A percentile compares a stretch with the other conserved stretches of the same genome.
Conservation (phyloP, 768 basidiomycete genomes). For the Auricularia heimuer region DNA sequence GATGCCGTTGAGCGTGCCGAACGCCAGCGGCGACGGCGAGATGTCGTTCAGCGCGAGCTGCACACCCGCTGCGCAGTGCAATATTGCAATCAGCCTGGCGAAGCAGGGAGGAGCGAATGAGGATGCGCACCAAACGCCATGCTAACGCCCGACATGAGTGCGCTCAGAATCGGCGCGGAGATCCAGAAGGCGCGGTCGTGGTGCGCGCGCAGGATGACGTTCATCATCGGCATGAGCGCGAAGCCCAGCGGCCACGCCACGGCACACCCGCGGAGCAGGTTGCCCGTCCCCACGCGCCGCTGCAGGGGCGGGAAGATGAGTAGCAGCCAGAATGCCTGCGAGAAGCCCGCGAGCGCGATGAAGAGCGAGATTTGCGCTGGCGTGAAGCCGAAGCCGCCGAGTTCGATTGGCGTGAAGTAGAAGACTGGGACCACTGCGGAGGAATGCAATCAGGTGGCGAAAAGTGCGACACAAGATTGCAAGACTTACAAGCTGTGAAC, state of each 20-base stretch:
- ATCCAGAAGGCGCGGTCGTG: not conserved
- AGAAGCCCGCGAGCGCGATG: constrained; percentile 26
- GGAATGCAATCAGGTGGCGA: not conserved
- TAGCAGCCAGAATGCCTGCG: constrained; percentile 20
- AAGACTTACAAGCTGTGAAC: not conserved
- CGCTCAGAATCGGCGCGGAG: not conserved
- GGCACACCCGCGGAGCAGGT: not conserved
- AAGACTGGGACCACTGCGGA: constrained; percentile 22
- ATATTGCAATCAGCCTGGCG: no score
- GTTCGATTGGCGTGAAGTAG: constrained; percentile 27
- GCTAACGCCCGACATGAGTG: not conserved
- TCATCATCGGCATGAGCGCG: constrained; percentile 1
- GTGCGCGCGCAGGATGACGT: not conserved
- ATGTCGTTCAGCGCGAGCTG: constrained; percentile 8
- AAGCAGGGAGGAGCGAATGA: no score
- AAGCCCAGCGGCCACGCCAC: not conserved
- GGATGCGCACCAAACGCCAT: not conserved
- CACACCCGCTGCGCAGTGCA: not conserved
- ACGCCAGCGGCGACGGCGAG: constrained; percentile 2
- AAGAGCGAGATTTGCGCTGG: constrained; percentile 30
- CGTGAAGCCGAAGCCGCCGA: constrained; percentile 29
- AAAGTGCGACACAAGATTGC: not conserved
- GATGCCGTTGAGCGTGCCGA: constrained; percentile 7
- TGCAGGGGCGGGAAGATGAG: constrained; percentile 6
- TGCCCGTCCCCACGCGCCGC: constrained; percentile 2